A percentile compares a stretch with the other conserved stretches of the same genome.
phyloP scores from a whole-genome alignment of 2,329 filamentous ascomycete genomes.

The Xylariaceae sp. region DNA sequence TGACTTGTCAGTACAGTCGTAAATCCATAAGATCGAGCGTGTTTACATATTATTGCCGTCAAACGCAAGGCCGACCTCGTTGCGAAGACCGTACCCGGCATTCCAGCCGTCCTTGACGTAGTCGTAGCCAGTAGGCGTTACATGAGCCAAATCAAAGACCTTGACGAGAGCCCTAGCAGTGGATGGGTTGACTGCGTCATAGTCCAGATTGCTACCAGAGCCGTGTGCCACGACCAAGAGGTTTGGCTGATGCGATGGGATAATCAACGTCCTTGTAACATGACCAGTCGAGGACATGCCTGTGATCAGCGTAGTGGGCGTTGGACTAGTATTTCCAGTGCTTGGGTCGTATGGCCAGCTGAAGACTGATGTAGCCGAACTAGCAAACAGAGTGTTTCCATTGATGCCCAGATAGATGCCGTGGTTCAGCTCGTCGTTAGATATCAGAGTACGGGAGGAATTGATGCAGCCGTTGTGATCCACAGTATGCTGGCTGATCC shows the following conservation, averaged over 20 bases:
- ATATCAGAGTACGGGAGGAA: conserved; percentile 15
- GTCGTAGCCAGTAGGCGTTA: conserved; percentile 28
- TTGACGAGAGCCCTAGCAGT: conserved; percentile 54
- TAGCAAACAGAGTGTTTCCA: conserved; percentile 35
- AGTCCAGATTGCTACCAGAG: conserved; percentile 52
- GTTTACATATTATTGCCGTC: conserved; percentile 42
- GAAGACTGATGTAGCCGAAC: conserved; percentile 44
- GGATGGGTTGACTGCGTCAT: conserved; percentile 35
- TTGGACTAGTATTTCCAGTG: conserved; percentile 32
- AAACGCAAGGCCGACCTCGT: conserved; percentile 50
- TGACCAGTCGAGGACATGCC: conserved; percentile 52
- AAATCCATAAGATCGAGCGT: conserved; percentile 28
- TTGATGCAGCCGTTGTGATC: conserved; percentile 22
- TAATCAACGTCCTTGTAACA: conserved; percentile 51
- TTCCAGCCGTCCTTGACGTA: conserved; percentile 35
- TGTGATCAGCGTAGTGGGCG: conserved; percentile 41
- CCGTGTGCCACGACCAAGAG: conserved; percentile 54
- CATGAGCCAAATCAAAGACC: conserved; percentile 31
- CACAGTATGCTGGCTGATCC: conserved; percentile 23
- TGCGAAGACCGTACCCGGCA: conserved; percentile 56
- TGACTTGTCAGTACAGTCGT: background rate
- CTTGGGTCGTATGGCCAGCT: conserved; percentile 51
- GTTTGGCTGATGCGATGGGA: conserved; percentile 43
- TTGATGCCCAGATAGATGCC: conserved; percentile 34
- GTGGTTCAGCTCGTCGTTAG: conserved; percentile 33